Conservation (phyloP, 2,329 filamentous ascomycete genomes). For the Talaromyces atroroseus region DNA sequence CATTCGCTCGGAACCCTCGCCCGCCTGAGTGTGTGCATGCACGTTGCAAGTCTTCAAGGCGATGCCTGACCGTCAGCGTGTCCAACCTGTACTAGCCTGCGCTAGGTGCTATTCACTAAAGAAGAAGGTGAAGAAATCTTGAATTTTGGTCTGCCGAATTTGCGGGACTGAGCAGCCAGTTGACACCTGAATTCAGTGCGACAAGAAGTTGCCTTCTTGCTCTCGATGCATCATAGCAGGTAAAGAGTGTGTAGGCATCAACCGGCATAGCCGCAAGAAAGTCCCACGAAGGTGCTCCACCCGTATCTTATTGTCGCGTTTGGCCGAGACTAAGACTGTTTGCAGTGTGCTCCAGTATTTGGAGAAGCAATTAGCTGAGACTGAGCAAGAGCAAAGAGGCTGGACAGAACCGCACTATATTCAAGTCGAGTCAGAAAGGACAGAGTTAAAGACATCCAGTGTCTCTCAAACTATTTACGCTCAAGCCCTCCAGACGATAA, state of each 20-base stretch:
- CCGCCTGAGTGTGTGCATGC: too few relatives aligned
- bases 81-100: constrained; percentile 2
- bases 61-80: constrained; percentile 2
- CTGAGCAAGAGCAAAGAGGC: background rate
- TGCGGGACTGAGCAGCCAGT: too few relatives aligned
- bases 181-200: background rate
- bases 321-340: background rate
- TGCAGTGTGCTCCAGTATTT: constrained; percentile 5
- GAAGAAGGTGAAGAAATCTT: constrained; percentile 4
- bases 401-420: background rate
- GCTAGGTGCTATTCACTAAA: constrained; percentile 7
- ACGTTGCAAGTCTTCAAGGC: background rate
- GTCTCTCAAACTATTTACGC: background rate
- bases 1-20: too few relatives aligned
- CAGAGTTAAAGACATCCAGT: background rate
- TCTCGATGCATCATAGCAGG: constrained; percentile 3
- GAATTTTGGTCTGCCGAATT: background rate
- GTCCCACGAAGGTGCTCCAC: constrained; percentile 5
- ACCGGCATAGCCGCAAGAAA: constrained; percentile 4
- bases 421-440: background rate
- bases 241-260: constrained; percentile 3
- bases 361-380: constrained; percentile 6
- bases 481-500: background rate
- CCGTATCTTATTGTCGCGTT: background rate
- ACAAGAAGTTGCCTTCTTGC: constrained; percentile 5